Evolutionary conservation across 805 yeast species (phyloP), one percentile per base, ranked within the genome.

Genomic region (Isabelozyma heimii): DNA sequence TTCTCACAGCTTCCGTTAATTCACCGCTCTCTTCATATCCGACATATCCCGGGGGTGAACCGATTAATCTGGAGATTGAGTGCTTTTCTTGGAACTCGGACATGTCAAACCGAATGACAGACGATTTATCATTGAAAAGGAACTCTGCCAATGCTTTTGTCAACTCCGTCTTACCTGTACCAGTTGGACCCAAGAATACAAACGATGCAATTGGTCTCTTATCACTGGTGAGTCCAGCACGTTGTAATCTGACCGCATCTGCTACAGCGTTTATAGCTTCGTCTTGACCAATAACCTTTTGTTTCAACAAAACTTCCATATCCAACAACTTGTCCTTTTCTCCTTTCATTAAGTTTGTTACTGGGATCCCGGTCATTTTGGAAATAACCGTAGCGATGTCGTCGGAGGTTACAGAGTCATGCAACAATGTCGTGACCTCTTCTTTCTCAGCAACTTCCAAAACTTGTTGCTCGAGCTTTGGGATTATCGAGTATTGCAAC

Each of bases 1-100:
- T 81, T 63, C 97, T 81, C 8, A 94, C 95, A 5, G 97, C 96
- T 67, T 94, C 98, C 1, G 99, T 94, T 54, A 94, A 76, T 68
- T 94, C 98, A 45, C 99, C 99, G 63, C 91, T 88, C 59, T 88
- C 94, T 62, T 92, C 99, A 70, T 91, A 91, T 47, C 97, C 94
- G 17, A 92, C 97, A 65, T 92, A 92, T 7, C 98, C 97, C 28
- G 99, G 99, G 5, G 99, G 99, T 0, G 98, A 94, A 45, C 99
- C 99, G 58, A 92, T 91, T 53, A 92, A 78, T 53, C 97, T 81
- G 42, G 97, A 86, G 6, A 94, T 84, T 0, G 96, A 79, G 68
- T 91, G 97, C 64, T 88, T 87, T 64, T 92, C 99, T 70, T 92
- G 98, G 67, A 94, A 92, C 66, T 92, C 99, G 16, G 97, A 89